These are phyloP conservation scores for Lichtheimia ornata DNA, from an alignment of 371 early-diverging fungal genomes.

Conservation along the genomic window DNA sequence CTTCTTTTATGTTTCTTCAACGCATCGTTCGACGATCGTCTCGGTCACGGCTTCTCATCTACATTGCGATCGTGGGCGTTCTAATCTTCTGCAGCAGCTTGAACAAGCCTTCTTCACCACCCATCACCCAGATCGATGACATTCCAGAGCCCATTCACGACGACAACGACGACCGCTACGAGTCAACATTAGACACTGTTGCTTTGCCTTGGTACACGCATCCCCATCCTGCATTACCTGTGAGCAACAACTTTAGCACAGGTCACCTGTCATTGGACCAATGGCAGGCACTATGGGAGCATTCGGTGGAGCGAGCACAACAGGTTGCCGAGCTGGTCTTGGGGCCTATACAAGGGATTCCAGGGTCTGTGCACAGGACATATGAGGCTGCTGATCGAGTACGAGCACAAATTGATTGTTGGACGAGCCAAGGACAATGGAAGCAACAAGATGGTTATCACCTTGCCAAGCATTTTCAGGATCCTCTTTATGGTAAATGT, in stretches of 20 bases:
- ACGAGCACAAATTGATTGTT: slow-evolving; percentile 17
- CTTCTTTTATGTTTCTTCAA: too few relatives aligned
- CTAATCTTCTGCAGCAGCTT: too few relatives aligned
- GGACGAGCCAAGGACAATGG: slow-evolving; percentile 22
- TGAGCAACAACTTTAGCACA: background rate
- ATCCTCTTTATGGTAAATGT: slow-evolving; percentile 32
- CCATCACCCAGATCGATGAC: too few relatives aligned
- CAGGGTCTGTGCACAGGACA: slow-evolving; percentile 1
- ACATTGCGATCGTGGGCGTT: too few relatives aligned
- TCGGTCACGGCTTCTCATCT: too few relatives aligned
- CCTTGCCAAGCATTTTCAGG: slow-evolving; percentile 36
- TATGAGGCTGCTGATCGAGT: slow-evolving; percentile 5
- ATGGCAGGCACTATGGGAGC: background rate
- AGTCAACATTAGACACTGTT: too few relatives aligned
- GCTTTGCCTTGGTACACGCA: slow-evolving; percentile 7
- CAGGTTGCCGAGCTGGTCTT: slow-evolving; percentile 8
- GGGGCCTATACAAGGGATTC: slow-evolving; percentile 11
- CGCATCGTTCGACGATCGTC: too few relatives aligned
- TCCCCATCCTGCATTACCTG: slow-evolving; percentile 2
- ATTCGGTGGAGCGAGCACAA: slow-evolving; percentile 1
- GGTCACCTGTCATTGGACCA: background rate
- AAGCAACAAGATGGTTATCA: background rate
- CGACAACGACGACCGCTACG: too few relatives aligned
- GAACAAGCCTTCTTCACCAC: too few relatives aligned
- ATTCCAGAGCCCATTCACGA: too few relatives aligned